Base-by-base conservation (phyloP, 176 grass and related monocot species). In the Pharus latifolius region DNA sequence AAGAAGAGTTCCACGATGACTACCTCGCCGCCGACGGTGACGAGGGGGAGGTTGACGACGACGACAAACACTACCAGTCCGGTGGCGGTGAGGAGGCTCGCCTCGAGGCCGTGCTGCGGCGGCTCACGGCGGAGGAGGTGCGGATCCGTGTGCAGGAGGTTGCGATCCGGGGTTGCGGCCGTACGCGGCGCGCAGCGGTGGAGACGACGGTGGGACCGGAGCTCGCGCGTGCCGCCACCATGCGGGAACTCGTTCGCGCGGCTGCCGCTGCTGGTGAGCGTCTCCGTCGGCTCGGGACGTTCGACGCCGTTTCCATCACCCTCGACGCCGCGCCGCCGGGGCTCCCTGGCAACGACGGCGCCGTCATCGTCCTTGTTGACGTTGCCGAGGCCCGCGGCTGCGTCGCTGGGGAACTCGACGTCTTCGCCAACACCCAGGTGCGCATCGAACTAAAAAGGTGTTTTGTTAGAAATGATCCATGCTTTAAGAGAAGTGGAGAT, bases 141-240 rank as follows among this genome's bases (percentile, higher is more conserved):
- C 80, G 82, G 60, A 85, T 96, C 76, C 86, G 75, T 49, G 92
- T 96, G 76, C 85, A 82, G 58, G 66, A 77, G 19, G 85, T 96
- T 47, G 60, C 71, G 72, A 96, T 96, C 62, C 77, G 81, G 50
- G 89, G 74, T 10, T 86, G 75, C 58, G 52, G 56, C 40, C 82
- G 69, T 58, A 92, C 88, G 37, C 85, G 85, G 50, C 78, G 77
- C 22, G 62, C 73, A 14, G 44, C 84, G 4, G 84, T 91, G 47
- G 92, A 92, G 57, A 82, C 83, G 1, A 88, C 80, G 24, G 64
- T 92, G 22, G 84, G 85, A 4, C 16, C 64, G 13, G 83, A 86
- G 53, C 75, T 96, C 75, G 24, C 70, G 38, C 67, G 78, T 16
- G 85, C 92, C 30, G 78, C 47, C 57, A 89, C 92, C 18, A 73